phyloP scores from a whole-genome alignment of 2,329 filamentous ascomycete species.

The Sporothrix pseudoabietina region DNA sequence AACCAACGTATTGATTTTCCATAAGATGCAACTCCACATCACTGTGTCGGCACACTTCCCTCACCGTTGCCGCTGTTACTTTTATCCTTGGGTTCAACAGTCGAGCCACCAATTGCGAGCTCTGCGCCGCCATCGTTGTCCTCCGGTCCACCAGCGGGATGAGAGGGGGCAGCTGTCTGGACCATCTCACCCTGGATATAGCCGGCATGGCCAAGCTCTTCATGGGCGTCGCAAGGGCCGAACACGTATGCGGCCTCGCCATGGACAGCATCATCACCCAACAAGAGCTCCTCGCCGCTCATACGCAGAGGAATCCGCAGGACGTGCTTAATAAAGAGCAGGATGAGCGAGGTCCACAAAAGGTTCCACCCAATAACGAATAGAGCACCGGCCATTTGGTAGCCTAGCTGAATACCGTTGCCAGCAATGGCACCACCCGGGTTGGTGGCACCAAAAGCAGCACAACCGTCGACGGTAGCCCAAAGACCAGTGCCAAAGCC shows the following conservation, averaged over 20 bases:
- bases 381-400: conserved; percentile 52
- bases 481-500: conserved; percentile 52
- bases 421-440: conserved; percentile 54
- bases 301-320: conserved; percentile 51
- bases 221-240: conserved; percentile 37
- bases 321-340: conserved; percentile 55
- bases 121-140: conserved; percentile 31
- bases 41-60: conserved; percentile 20
- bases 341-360: conserved; percentile 53
- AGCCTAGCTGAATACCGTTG: conserved; percentile 53
- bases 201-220: conserved; percentile 32
- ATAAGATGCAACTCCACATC: not conserved
- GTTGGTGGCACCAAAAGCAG: conserved; percentile 50
- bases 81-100: conserved; percentile 34
- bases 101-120: conserved; percentile 34
- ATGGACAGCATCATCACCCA: conserved; percentile 53
- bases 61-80: conserved; percentile 28
- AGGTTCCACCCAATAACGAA: conserved; percentile 55
- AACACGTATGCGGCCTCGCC: conserved; percentile 50
- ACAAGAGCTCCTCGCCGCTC: conserved; percentile 48
- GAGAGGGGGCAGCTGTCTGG: not conserved
- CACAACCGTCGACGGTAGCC: conserved; percentile 50
- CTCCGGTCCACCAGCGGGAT: not conserved
- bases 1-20: not conserved
- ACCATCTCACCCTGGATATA: conserved; percentile 38